Evolutionary conservation across 2,329 filamentous ascomycete species (phyloP).

Genomic region (Arthrobotrys musiformis): DNA sequence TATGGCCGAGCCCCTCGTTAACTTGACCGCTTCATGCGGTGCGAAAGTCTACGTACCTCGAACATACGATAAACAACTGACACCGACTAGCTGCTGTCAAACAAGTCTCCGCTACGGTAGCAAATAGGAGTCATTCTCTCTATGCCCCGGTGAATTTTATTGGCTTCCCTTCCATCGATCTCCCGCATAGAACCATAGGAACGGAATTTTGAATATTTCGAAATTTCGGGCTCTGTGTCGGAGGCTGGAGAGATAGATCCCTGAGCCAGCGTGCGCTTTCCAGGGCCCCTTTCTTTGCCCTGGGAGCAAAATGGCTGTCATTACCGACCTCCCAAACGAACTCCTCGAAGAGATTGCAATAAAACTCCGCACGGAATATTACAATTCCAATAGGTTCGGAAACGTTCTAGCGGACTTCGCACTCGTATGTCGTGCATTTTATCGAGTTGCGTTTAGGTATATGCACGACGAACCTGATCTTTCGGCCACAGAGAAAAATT

Average conservation of each 20-base stretch:
- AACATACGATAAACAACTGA: background rate
- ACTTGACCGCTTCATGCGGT: too few relatives aligned
- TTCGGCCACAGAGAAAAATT: background rate
- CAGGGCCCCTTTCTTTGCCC: background rate
- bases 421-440: constrained; percentile 23
- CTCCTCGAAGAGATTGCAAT: constrained; percentile 28
- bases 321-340: constrained; percentile 32
- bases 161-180: background rate
- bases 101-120: background rate
- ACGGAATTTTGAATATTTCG: background rate
- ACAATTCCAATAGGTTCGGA: background rate
- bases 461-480: constrained; percentile 24
- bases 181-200: background rate
- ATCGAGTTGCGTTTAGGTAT: constrained; percentile 27
- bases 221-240: background rate
- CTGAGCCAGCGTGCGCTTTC: background rate
- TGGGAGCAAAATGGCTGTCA: background rate
- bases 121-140: background rate
- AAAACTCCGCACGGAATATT: background rate
- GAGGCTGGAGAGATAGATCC: too few relatives aligned
- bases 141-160: background rate
- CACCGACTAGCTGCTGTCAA: background rate
- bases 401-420: constrained; percentile 22
- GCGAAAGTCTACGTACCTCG: too few relatives aligned
- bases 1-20: background rate